Evolutionary conservation across 345 rosid species (phyloP), one percentile per base, ranked within the genome.

Genomic region (Stellera chamaejasme): DNA sequence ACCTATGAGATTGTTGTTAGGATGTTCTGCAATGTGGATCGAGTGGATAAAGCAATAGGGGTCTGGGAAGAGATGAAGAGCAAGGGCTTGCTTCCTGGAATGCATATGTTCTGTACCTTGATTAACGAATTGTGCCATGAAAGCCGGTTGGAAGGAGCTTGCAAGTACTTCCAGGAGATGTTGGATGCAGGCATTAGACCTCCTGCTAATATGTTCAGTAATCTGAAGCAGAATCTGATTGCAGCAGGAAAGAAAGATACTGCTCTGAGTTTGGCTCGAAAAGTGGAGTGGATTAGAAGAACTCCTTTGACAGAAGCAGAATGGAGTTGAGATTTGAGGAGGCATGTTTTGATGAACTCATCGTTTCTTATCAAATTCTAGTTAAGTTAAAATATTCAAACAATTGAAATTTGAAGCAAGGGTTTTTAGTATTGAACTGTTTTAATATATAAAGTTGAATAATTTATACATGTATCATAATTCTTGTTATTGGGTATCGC

Each of bases 161-260:
- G 96, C 69, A 79, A 72, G 69, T 88, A 76, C 72, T 84, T 88
- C 51, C 60, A 71, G 66, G 98, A 86, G 75, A 92, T 88, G 98
- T 48, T 88, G 72, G 89, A 86, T 48, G 49, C 81, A 63, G 96
- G 96, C 15, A 92, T 92, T 43, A 81, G 91, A 45, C 90, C 98
- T 59, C 87, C 95, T 0, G 90, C 79, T 6, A 68, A 72, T 11
- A 58, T 84, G 82, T 88, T 88, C 71, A 79, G 96, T 44, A 70
- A 79, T 58, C 82, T 92, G 64, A 92, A 84, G 61, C 85, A 81
- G 73, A 73, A 78, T 41, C 90, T 88, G 50, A 63, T 74, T 6
- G 89, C 82, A 2, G 68, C 67, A 36, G 93, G 95, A 32, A 76
- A 68, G 52, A 77, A 82, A 64, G 82, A 82, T 53, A 73, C 59